These are phyloP conservation scores for Ophiostoma australiae DNA, from an alignment of 2,329 filamentous ascomycete species.

Conservation along the genomic window DNA sequence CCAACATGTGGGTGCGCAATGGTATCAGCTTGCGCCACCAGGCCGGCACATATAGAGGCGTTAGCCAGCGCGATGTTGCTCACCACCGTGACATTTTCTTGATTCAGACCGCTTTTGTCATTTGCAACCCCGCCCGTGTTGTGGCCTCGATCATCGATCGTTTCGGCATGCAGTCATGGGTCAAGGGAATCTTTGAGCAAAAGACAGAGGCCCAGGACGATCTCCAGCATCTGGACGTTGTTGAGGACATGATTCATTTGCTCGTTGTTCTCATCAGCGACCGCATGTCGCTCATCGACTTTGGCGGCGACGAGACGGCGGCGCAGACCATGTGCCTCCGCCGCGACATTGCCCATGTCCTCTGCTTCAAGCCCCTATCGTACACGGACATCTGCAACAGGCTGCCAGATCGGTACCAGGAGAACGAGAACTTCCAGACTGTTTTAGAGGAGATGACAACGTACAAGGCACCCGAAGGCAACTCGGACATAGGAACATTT, in stretches of 20 bases:
- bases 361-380: conserved; percentile 93
- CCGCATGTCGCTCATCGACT: conserved; percentile 66
- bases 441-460: conserved; percentile 82
- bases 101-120: conserved; percentile 81
- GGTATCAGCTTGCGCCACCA: conserved; percentile 94
- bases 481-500: conserved; percentile 90
- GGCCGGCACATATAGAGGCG: conserved; percentile 86
- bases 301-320: conserved; percentile 59
- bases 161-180: conserved; percentile 83
- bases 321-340: conserved; percentile 68
- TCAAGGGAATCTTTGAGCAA: conserved; percentile 72
- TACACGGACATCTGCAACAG: conserved; percentile 87
- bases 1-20: conserved; percentile 97
- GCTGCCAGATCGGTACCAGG: conserved; percentile 81
- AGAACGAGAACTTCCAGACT: conserved; percentile 80
- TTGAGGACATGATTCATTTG: conserved; percentile 92
- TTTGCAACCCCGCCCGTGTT: conserved; percentile 77
- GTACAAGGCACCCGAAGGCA: conserved; percentile 83
- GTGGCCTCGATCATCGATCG: conserved; percentile 87
- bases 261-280: conserved; percentile 88
- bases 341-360: conserved; percentile 83
- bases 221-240: conserved; percentile 79
- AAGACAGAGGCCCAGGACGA: conserved; percentile 76
- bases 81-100: conserved; percentile 95
- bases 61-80: conserved; percentile 82